Base-by-base conservation (phyloP, 2,329 filamentous ascomycete species). In the Sporothrix brasiliensis region DNA sequence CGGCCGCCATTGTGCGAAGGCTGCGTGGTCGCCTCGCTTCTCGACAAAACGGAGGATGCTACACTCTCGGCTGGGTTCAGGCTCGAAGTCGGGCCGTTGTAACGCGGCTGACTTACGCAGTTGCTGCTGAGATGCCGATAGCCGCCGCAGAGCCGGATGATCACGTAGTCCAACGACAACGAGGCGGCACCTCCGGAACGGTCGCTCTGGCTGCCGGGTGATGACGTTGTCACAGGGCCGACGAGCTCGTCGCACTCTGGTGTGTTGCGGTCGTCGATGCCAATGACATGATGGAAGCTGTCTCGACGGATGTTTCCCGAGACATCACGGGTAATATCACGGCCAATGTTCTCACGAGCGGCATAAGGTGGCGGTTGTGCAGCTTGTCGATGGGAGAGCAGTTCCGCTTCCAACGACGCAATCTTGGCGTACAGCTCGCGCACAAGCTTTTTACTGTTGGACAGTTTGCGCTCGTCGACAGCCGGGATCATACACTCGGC, bases 361-460 rank as follows among this genome's bases (percentile, higher is more conserved):
- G 34, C 41, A 3, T 19, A 19, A 6, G 27, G 44, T 19, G 44
- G 56, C 9, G 6, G 10, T 21, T 44, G 34, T 2, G 16, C 4
- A 11, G 34, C 19, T 1, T 61, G 41, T 11, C 67, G 70, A 16
- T 70, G 68, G 7, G 3, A 21, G 11, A 61, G 61, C 6, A 70
- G 34, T 9, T 70, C 71, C 16, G 71, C 68, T 34, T 72, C 67
- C 13, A 72, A 67, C 2, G 52, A 41, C 4, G 66, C 60, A 30
- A 70, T 70, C 11, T 54, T 56, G 4, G 66, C 69, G 24, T 69
- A 69, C 19, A 72, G 71, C 24, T 69, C 71, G 0, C 69, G 56
- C 19, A 72, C 69, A 1, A 70, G 66, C 44, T 70, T 70, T 19
- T 68, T 70, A 16, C 52, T 63, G 60, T 69, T 70, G 44, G 71